These are phyloP conservation scores for Pichia thaimueangensis DNA, from an alignment of 805 yeast genomes.

Conservation along the genomic window DNA sequence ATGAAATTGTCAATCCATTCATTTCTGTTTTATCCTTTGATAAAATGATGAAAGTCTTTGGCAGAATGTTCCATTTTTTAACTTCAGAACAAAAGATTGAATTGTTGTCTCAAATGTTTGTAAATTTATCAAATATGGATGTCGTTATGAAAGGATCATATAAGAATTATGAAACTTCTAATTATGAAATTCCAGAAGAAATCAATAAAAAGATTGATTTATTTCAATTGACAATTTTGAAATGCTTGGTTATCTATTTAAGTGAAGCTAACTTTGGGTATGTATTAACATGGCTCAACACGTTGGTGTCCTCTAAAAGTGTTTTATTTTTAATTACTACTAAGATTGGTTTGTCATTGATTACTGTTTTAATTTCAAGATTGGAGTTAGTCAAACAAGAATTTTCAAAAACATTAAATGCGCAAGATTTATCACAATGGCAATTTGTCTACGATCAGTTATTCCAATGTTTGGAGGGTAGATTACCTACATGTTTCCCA, in stretches of 20 bases:
- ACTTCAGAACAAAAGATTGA: slow-evolving; percentile 70
- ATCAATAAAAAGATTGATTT: slow-evolving; percentile 59
- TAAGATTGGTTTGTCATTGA: slow-evolving; percentile 77
- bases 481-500: slow-evolving; percentile 76
- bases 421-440: slow-evolving; percentile 64
- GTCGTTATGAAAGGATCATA: slow-evolving; percentile 77
- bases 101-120: slow-evolving; percentile 69
- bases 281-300: slow-evolving; percentile 68
- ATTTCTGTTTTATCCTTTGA: slow-evolving; percentile 75
- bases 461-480: slow-evolving; percentile 72
- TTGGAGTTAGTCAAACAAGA: slow-evolving; percentile 91
- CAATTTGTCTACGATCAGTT: slow-evolving; percentile 71
- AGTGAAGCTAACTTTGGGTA: slow-evolving; percentile 77
- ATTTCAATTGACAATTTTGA: slow-evolving; percentile 75
- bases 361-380: slow-evolving; percentile 86
- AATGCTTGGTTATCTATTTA: slow-evolving; percentile 74
- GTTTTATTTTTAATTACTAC: slow-evolving; percentile 61
- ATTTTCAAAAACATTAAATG: slow-evolving; percentile 40
- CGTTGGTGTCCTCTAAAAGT: slow-evolving; percentile 63
- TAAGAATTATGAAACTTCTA: slow-evolving; percentile 43
- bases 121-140: slow-evolving; percentile 71
- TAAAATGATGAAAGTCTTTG: slow-evolving; percentile 84
- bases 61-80: slow-evolving; percentile 81
- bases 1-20: slow-evolving; percentile 70
- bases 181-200: slow-evolving; percentile 46